Conservation (phyloP, 371 early-diverging fungal genomes). For the Umbelopsis sp. region DNA sequence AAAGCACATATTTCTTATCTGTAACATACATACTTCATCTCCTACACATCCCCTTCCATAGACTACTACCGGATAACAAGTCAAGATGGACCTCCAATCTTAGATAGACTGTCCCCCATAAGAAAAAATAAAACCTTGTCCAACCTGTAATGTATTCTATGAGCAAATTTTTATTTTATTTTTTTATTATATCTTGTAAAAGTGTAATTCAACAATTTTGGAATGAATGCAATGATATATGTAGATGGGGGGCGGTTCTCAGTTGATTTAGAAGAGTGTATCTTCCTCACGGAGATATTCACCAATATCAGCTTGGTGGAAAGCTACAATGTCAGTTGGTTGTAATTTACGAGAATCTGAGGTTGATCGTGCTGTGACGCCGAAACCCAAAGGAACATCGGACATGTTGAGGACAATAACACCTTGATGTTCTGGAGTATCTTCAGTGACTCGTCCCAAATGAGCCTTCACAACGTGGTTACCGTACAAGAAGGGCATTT, state of each 20-base stretch:
- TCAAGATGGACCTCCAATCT: no score
- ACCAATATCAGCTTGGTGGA: constrained; percentile 99
- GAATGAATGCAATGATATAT: constrained; percentile 17
- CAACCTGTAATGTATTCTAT: neutral
- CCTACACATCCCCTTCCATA: neutral
- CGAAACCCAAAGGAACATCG: constrained; percentile 98
- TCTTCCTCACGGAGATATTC: constrained; percentile 97
- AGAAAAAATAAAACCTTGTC: neutral
- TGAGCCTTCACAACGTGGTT: constrained; percentile 99
- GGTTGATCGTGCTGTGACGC: constrained; percentile 94
- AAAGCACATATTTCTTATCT: neutral
- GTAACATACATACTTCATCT: constrained; percentile 9
- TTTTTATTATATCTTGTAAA: constrained; percentile 13
- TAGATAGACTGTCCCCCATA: neutral
- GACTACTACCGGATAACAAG: neutral
- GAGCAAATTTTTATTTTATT: neutral
- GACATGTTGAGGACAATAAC: constrained; percentile 95
- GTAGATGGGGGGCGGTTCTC: constrained; percentile 1
- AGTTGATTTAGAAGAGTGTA: constrained; percentile 70
- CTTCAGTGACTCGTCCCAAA: constrained; percentile 94
- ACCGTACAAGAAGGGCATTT: constrained; percentile 99
- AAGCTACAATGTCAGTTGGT: constrained; percentile 94
- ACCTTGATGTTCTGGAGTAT: constrained; percentile 97
- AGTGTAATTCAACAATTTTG: constrained; percentile 15
- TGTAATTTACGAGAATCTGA: constrained; percentile 90